Conservation (phyloP, 2,329 filamentous ascomycete species). For the Teratosphaeria pseudoeucalypti region DNA sequence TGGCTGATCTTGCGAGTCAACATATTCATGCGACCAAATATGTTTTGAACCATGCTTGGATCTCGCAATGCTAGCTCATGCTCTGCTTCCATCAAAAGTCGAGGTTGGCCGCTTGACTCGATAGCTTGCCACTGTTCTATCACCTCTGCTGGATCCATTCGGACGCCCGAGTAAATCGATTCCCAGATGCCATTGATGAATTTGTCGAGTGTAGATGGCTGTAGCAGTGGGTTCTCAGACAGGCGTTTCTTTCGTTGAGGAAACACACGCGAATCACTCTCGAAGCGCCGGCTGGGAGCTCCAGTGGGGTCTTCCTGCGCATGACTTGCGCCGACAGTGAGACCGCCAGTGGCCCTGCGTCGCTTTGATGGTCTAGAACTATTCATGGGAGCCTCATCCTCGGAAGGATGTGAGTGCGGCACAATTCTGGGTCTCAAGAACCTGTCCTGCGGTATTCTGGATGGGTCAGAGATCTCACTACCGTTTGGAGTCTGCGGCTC, state of each 20-base stretch:
- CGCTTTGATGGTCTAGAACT: constrained; percentile 31
- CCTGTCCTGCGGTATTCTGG: not conserved
- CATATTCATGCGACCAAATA: constrained; percentile 33
- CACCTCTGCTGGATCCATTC: constrained; percentile 30
- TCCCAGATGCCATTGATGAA: constrained; percentile 42
- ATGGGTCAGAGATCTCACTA: not conserved
- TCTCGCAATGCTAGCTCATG: constrained; percentile 10
- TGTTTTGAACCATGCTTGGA: constrained; percentile 13
- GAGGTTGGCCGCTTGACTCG: constrained; percentile 19
- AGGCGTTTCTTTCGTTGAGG: constrained; percentile 21
- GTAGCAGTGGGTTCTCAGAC: constrained; percentile 30
- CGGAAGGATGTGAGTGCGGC: not conserved
- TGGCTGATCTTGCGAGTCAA: constrained; percentile 37
- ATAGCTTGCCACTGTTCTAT: constrained; percentile 25
- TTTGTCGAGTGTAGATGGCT: constrained; percentile 40
- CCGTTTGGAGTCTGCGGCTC: not conserved
- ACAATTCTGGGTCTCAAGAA: not conserved
- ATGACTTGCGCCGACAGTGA: constrained; percentile 14
- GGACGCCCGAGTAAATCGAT: constrained; percentile 35
- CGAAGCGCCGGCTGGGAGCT: constrained; percentile 10
- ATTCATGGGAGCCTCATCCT: constrained; percentile 3
- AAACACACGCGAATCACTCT: constrained; percentile 9
- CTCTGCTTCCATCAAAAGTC: constrained; percentile 14
- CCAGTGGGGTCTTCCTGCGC: not conserved
- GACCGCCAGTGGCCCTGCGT: constrained; percentile 24